These are phyloP conservation scores for Firmiana major DNA, from an alignment of 345 rosid genomes.

Conservation along the genomic window DNA sequence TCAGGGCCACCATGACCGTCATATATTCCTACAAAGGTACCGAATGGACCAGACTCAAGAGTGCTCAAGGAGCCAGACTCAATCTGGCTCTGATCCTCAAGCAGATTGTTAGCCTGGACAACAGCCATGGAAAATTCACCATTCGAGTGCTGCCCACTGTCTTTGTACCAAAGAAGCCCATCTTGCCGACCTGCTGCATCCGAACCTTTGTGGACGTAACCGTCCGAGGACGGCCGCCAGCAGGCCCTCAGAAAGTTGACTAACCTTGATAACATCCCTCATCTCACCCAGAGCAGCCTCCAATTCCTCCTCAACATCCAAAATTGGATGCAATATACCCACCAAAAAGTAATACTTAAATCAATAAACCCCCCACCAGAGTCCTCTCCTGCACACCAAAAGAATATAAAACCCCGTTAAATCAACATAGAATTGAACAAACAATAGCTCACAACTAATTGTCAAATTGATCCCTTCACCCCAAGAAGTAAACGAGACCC, in stretches of 20 bases:
- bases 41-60: constrained; percentile 79
- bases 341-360: not conserved
- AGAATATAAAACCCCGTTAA: not conserved
- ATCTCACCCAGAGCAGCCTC: constrained; percentile 64
- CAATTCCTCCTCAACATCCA: constrained; percentile 47
- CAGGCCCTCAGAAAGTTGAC: constrained; percentile 83
- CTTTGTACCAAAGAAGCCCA: constrained; percentile 95
- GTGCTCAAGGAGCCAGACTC: constrained; percentile 89
- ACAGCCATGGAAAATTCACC: constrained; percentile 99
- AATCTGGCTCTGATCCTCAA: constrained; percentile 94
- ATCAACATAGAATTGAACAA: not conserved
- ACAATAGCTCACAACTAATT: not conserved
- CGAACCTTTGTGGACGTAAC: constrained; percentile 36
- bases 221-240: constrained; percentile 66
- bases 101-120: constrained; percentile 84
- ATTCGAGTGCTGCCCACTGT: constrained; percentile 71
- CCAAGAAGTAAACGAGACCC: constrained; percentile 4
- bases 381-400: constrained; percentile 24
- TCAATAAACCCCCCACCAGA: constrained; percentile 9
- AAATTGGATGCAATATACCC: constrained; percentile 35
- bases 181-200: constrained; percentile 79
- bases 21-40: constrained; percentile 87
- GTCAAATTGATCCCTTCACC: not conserved
- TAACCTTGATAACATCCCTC: constrained; percentile 98
- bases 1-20: constrained; percentile 99